A percentile compares a stretch with the other conserved stretches of the same genome.
These are phyloP conservation scores for Saccharomycopsis olivae DNA, from an alignment of 805 yeast genomes.

Conservation along the genomic window DNA sequence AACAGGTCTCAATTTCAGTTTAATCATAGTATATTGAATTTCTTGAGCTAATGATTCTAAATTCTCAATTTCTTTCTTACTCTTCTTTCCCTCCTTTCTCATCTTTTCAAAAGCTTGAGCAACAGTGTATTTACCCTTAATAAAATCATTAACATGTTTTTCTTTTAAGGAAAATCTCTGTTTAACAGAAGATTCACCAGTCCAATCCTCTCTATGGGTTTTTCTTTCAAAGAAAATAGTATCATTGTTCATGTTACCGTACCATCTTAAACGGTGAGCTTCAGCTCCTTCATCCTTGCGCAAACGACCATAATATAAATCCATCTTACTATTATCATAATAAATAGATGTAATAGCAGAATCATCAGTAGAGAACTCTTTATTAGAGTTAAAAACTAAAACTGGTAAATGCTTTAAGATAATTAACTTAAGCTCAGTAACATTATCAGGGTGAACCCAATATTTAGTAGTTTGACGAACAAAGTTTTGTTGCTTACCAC, in stretches of 20 bases:
- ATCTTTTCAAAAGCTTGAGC: conserved; percentile 84
- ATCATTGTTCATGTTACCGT: conserved; percentile 93
- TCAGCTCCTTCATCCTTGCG: conserved; percentile 98
- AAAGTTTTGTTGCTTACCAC: conserved; percentile 95
- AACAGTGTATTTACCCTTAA: conserved; percentile 78
- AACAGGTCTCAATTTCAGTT: conserved; percentile 82
- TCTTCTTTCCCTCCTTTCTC: conserved; percentile 86
- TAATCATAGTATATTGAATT: conserved; percentile 81
- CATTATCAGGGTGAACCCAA: conserved; percentile 99
- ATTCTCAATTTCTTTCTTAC: conserved; percentile 77
- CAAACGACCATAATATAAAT: conserved; percentile 86
- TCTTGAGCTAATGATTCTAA: conserved; percentile 89
- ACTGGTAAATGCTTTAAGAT: conserved; percentile 94
- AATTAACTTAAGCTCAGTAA: conserved; percentile 88
- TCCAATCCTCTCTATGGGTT: conserved; percentile 99
- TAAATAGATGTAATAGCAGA: conserved; percentile 95
- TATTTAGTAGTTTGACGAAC: conserved; percentile 98
- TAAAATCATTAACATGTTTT: conserved; percentile 74
- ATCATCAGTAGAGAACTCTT: conserved; percentile 91
- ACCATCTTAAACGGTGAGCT: conserved; percentile 97
- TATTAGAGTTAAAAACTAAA: conserved; percentile 89
- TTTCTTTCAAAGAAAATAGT: conserved; percentile 93
- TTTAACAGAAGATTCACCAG: conserved; percentile 98
- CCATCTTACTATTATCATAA: conserved; percentile 83
- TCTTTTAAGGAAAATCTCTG: conserved; percentile 93